Conservation (phyloP, 2,329 filamentous ascomycete species). For the Microdochium trichocladiopsis region DNA sequence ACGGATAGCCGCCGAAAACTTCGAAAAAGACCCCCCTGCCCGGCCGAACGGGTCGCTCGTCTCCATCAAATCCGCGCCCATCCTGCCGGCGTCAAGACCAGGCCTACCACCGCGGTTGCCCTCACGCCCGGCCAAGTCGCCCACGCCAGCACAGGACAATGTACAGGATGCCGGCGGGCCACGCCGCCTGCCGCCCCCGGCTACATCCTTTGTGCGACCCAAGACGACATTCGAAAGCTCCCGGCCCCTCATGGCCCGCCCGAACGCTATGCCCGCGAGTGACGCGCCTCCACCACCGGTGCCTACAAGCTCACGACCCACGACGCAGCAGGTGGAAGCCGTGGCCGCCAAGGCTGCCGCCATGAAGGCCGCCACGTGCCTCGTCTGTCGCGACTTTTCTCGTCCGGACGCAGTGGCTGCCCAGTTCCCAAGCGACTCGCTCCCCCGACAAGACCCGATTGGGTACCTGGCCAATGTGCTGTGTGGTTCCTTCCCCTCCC, state of each 20-base stretch:
- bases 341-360: constrained; percentile 23
- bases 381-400: constrained; percentile 84
- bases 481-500: constrained; percentile 70
- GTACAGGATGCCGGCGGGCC: constrained; percentile 3
- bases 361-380: constrained; percentile 40
- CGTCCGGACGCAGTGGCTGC: constrained; percentile 71
- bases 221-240: constrained; percentile 18
- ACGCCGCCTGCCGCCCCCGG: constrained; percentile 31
- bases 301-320: constrained; percentile 44
- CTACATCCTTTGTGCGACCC: constrained; percentile 20
- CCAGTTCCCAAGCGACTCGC: constrained; percentile 63
- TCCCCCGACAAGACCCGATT: constrained; percentile 60
- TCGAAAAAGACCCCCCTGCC: constrained; percentile 12
- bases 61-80: constrained; percentile 27
- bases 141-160: constrained; percentile 15
- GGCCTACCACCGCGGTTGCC: constrained; percentile 43
- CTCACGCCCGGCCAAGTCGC: constrained; percentile 34
- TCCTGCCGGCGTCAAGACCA: constrained; percentile 26
- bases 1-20: constrained; percentile 21
- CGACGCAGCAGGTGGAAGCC: constrained; percentile 41
- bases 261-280: constrained; percentile 15
- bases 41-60: constrained; percentile 23
- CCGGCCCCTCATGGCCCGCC: constrained; percentile 2
- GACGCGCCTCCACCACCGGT: constrained; percentile 41
- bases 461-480: constrained; percentile 71